phyloP scores from a whole-genome alignment of 441 rosid species.

The Gossypium lobatum region DNA sequence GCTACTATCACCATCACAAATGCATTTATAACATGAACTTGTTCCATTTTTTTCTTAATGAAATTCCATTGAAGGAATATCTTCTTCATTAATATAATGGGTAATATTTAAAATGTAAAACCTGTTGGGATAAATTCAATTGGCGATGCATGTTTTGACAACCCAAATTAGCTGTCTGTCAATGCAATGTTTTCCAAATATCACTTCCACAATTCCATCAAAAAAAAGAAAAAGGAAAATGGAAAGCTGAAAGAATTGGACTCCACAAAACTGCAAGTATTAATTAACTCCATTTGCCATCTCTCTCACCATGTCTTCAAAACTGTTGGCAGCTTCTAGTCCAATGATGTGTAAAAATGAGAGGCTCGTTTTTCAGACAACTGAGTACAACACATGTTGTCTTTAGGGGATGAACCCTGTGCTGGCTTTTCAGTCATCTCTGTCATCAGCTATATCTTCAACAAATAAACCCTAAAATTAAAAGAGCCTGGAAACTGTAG shows the following conservation, averaged over 20 bases:
- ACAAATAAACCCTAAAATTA: not conserved
- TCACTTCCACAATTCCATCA: too few relatives aligned
- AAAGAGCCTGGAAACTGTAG: too few relatives aligned
- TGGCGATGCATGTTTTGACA: not conserved
- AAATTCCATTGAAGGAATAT: not conserved
- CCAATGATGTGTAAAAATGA: constrained; percentile 23
- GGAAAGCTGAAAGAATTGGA: not conserved
- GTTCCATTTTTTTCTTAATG: not conserved
- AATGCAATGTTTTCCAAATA: not conserved
- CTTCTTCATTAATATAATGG: not conserved
- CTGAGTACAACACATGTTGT: constrained; percentile 14
- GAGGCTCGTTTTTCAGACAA: constrained; percentile 12
- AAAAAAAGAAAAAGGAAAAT: too few relatives aligned
- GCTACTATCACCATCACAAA: not conserved
- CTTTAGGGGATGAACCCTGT: constrained; percentile 35
- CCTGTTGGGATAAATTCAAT: not conserved
- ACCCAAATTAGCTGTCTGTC: not conserved
- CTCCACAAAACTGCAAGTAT: too few relatives aligned
- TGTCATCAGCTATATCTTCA: not conserved
- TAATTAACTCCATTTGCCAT: not conserved
- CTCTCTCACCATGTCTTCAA: not conserved
- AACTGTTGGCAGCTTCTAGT: not conserved
- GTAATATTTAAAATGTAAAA: not conserved
- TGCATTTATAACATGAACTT: not conserved
- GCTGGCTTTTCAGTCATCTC: constrained; percentile 22